Evolutionary conservation across 1,284 basidiomycete species (phyloP).

Genomic region (Microbotryomycetes sp.): DNA sequence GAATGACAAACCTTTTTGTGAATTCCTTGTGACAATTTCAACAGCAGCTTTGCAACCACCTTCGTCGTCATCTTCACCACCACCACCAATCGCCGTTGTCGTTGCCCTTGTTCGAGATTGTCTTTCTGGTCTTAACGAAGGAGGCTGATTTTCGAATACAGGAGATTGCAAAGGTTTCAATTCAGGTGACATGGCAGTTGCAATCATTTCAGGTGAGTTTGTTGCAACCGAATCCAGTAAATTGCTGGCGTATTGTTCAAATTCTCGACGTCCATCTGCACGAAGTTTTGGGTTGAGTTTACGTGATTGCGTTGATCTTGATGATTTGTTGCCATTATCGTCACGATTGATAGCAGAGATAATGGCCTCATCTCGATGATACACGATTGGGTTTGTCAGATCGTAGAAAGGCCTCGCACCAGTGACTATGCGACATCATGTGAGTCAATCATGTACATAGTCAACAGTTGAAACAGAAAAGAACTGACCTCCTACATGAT

Average conservation of each 20-base stretch:
- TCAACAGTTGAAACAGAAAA: background rate
- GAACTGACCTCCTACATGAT: conserved; percentile 63
- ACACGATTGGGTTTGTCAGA: conserved; percentile 45
- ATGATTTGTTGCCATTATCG: background rate
- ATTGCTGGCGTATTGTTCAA: conserved; percentile 27
- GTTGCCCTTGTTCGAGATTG: conserved; percentile 21
- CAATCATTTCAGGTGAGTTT: conserved; percentile 18
- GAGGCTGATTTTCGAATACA: conserved; percentile 25
- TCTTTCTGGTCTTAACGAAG: conserved; percentile 28
- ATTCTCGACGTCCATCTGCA: conserved; percentile 20
- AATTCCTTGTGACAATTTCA: conserved; percentile 78
- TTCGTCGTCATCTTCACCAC: conserved; percentile 49
- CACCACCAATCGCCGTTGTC: conserved; percentile 44
- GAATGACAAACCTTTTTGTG: conserved; percentile 63
- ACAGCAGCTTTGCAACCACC: conserved; percentile 80
- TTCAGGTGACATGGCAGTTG: conserved; percentile 17
- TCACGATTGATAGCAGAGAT: conserved; percentile 29
- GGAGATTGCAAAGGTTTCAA: background rate
- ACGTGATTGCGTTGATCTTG: background rate
- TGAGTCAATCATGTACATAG: background rate
- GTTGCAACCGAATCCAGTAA: conserved; percentile 27
- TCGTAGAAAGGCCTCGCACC: conserved; percentile 45
- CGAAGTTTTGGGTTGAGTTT: background rate
- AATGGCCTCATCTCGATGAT: conserved; percentile 39
- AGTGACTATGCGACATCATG: conserved; percentile 37